These are phyloP conservation scores for Trypanosoma grayi DNA, from an alignment of 208 protist genomes.

Conservation along the genomic window DNA sequence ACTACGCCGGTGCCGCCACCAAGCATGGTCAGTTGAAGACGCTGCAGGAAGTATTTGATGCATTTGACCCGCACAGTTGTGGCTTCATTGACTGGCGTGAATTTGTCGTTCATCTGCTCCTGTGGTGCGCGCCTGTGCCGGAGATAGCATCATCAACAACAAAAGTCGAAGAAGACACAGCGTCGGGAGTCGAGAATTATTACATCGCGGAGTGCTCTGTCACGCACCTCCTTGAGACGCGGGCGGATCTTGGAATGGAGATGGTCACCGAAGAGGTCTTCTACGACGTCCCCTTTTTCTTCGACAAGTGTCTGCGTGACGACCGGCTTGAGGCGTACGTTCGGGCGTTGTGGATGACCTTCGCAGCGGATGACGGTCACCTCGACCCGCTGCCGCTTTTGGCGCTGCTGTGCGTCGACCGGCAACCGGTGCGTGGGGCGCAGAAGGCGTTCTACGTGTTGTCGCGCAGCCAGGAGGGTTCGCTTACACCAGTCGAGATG, in stretches of 20 bases:
- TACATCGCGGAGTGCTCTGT: slow-evolving; percentile 56
- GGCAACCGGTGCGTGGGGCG: slow-evolving; percentile 73
- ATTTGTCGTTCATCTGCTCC: slow-evolving; percentile 76
- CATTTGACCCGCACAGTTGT: slow-evolving; percentile 54
- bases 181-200: slow-evolving; percentile 20
- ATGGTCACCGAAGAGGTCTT: slow-evolving; percentile 52
- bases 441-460: slow-evolving; percentile 84
- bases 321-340: slow-evolving; percentile 58
- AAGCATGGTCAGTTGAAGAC: slow-evolving; percentile 24
- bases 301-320: slow-evolving; percentile 40
- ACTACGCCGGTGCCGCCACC: slow-evolving; percentile 53
- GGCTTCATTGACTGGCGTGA: slow-evolving; percentile 87
- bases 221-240: slow-evolving; percentile 46
- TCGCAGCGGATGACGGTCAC: slow-evolving; percentile 31
- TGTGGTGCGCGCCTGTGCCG: slow-evolving; percentile 63
- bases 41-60: slow-evolving; percentile 49
- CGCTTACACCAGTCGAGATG: slow-evolving; percentile 32
- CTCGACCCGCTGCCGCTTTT: slow-evolving; percentile 56
- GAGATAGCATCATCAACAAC: background rate
- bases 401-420: slow-evolving; percentile 72
- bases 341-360: slow-evolving; percentile 69
- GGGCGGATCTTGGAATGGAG: slow-evolving; percentile 33
- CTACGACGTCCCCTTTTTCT: slow-evolving; percentile 61
- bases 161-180: too few relatives aligned
- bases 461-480: slow-evolving; percentile 26